A percentile compares a stretch with the other conserved stretches of the same genome.
Evolutionary conservation across 306 rosid genomes (phyloP).

Genomic region (Acacia crassicarpa): DNA sequence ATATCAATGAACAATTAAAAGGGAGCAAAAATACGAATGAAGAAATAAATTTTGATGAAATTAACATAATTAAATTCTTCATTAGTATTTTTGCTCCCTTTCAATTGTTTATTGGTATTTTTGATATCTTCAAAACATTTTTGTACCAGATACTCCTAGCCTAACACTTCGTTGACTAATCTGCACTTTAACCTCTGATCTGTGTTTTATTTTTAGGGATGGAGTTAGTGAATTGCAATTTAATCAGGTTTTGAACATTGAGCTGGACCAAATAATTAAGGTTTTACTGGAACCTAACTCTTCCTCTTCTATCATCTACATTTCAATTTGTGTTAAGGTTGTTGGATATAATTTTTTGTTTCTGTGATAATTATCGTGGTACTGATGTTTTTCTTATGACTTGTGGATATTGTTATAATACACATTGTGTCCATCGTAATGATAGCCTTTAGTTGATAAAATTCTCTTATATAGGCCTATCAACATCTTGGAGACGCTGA

Average conservation of each 20-base stretch:
- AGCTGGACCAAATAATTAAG: conserved; percentile 85
- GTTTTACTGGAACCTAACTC: conserved; percentile 44
- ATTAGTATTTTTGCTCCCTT: too few relatives aligned
- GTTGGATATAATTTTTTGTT: not conserved
- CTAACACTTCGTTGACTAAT: too few relatives aligned
- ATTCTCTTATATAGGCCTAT: conserved; percentile 64
- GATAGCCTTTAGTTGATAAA: conserved; percentile 14
- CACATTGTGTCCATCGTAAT: not conserved
- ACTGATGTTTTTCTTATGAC: not conserved
- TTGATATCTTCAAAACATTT: too few relatives aligned
- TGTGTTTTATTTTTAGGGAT: conserved; percentile 57
- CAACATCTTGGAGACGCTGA: conserved; percentile 68
- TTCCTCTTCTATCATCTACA: conserved; percentile 7
- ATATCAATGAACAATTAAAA: too few relatives aligned
- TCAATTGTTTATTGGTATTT: too few relatives aligned
- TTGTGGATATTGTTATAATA: not conserved
- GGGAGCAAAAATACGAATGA: too few relatives aligned
- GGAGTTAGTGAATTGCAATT: conserved; percentile 95
- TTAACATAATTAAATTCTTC: too few relatives aligned
- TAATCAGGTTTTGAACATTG: conserved; percentile 78
- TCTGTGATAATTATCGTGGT: not conserved
- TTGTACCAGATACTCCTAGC: too few relatives aligned
- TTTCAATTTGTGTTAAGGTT: not conserved
- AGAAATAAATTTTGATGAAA: too few relatives aligned
- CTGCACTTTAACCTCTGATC: not conserved